Percentiles rank a stretch among this genome's conserved stretches.
These are phyloP conservation scores for Phytopythium oedochilum DNA, from an alignment of 352 stramenopile species.

Conservation along the genomic window DNA sequence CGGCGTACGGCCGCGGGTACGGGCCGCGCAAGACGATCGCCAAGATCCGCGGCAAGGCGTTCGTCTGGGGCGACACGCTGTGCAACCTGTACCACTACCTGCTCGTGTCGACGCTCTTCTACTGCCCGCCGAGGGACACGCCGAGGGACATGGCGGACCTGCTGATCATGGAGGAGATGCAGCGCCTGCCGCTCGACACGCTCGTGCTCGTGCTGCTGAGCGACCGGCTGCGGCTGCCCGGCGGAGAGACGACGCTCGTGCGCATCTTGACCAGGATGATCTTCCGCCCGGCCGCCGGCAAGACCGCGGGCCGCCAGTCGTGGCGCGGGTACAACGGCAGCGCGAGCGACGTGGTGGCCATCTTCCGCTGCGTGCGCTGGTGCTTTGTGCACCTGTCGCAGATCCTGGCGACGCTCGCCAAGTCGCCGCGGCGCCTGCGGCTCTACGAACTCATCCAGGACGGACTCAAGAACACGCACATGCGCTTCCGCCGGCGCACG, in stretches of 20 bases:
- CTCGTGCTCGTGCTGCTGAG: slow-evolving; percentile 53
- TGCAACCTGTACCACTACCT: slow-evolving; percentile 74
- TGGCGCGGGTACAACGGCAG: slow-evolving; percentile 22
- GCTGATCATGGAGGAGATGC: slow-evolving; percentile 34
- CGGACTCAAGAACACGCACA: slow-evolving; percentile 19
- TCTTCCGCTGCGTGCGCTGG: slow-evolving; percentile 67
- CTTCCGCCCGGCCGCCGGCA: slow-evolving; percentile 14
- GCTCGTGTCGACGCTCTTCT: slow-evolving; percentile 59
- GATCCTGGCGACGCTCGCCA: slow-evolving; percentile 45
- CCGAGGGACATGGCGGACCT: slow-evolving; percentile 19
- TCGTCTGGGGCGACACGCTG: slow-evolving; percentile 52
- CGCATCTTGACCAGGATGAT: slow-evolving; percentile 37
- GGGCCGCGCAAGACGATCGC: slow-evolving; percentile 8
- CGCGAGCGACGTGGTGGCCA: slow-evolving; percentile 31
- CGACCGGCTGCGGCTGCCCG: slow-evolving; percentile 50
- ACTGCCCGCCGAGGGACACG: slow-evolving; percentile 24
- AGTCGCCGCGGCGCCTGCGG: slow-evolving; percentile 30
- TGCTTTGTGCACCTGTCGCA: slow-evolving; percentile 52
- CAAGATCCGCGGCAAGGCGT: slow-evolving; percentile 24
- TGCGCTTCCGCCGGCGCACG: slow-evolving; percentile 17
- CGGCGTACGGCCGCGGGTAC: too few relatives aligned
- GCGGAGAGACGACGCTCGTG: slow-evolving; percentile 48
- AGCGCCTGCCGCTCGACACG: slow-evolving; percentile 48
- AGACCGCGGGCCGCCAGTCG: slow-evolving; percentile 1
- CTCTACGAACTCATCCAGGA: slow-evolving; percentile 59